These are phyloP conservation scores for Boechera stricta DNA, from an alignment of 345 rosid species.

Conservation along the genomic window DNA sequence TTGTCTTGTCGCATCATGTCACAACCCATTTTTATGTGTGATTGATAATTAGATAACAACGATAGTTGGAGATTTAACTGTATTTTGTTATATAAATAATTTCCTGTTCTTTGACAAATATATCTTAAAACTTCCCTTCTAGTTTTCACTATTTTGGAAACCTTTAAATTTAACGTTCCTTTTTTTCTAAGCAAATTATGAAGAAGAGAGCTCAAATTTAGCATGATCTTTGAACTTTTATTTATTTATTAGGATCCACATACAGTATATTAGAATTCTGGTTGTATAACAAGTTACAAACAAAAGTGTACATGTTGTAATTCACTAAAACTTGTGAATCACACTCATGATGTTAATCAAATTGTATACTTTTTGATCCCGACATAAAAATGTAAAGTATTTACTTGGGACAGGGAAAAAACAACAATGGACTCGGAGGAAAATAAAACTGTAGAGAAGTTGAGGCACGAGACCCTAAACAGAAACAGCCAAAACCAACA, in stretches of 20 bases:
- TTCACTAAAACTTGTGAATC: not conserved
- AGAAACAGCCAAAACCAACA: conserved; percentile 30
- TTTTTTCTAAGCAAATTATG: not conserved
- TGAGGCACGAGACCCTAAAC: conserved; percentile 1
- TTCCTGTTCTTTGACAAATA: not conserved
- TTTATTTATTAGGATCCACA: not conserved
- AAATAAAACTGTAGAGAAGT: not conserved
- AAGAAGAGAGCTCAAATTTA: conserved; percentile 15
- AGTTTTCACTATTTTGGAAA: not conserved
- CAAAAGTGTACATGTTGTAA: not conserved
- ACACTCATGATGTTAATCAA: conserved; percentile 4
- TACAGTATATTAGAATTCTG: not conserved
- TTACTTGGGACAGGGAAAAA: conserved; percentile 14
- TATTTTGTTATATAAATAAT: not conserved
- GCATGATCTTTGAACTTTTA: not conserved
- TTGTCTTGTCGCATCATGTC: conserved; percentile 41
- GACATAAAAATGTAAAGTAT: not conserved
- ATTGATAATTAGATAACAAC: conserved; percentile 25
- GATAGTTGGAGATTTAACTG: not conserved
- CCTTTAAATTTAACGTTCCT: not conserved
- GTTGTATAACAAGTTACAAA: not conserved
- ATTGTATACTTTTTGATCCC: not conserved
- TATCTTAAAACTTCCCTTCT: not conserved
- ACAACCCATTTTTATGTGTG: conserved; percentile 40
- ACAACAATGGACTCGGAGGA: conserved; percentile 9